Conservation (phyloP, 2,329 filamentous ascomycete species). For the Aotearoamyces nothofagi region DNA sequence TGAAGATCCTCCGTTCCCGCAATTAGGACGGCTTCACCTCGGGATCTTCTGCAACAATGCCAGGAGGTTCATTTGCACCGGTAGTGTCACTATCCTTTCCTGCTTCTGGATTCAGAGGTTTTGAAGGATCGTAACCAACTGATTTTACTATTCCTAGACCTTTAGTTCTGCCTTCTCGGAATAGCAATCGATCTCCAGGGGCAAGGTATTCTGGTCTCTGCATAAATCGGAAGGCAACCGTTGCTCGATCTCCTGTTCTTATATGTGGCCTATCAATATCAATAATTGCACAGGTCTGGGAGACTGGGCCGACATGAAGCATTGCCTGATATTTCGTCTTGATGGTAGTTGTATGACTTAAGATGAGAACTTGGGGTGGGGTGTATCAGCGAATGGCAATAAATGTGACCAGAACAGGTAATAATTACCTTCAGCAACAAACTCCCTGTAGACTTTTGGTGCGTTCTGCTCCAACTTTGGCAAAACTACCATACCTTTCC, state of each 20-base stretch:
- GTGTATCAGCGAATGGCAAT: slow-evolving; percentile 2
- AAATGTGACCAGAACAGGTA: background rate
- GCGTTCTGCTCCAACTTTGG: slow-evolving; percentile 61
- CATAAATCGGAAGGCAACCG: slow-evolving; percentile 87
- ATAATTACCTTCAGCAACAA: slow-evolving; percentile 55
- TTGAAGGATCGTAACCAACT: slow-evolving; percentile 64
- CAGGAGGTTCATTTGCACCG: too few relatives aligned
- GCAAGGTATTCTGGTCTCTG: slow-evolving; percentile 87
- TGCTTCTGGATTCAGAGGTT: slow-evolving; percentile 27
- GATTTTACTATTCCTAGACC: slow-evolving; percentile 88
- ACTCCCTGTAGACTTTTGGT: slow-evolving; percentile 60
- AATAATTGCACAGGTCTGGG: slow-evolving; percentile 92
- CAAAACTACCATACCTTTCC: slow-evolving; percentile 95
- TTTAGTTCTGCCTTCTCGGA: slow-evolving; percentile 90
- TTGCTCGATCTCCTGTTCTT: slow-evolving; percentile 83
- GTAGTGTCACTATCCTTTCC: slow-evolving; percentile 15
- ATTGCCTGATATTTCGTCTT: slow-evolving; percentile 96
- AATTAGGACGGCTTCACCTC: too few relatives aligned
- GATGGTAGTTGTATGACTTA: slow-evolving; percentile 93
- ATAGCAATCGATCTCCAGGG: slow-evolving; percentile 77
- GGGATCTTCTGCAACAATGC: too few relatives aligned
- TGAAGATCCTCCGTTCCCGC: too few relatives aligned
- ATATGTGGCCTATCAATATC: slow-evolving; percentile 96
- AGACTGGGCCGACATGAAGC: slow-evolving; percentile 89
- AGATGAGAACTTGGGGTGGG: slow-evolving; percentile 54